Conservation (phyloP, 345 rosid genomes). For the Salix koriyanagi region DNA sequence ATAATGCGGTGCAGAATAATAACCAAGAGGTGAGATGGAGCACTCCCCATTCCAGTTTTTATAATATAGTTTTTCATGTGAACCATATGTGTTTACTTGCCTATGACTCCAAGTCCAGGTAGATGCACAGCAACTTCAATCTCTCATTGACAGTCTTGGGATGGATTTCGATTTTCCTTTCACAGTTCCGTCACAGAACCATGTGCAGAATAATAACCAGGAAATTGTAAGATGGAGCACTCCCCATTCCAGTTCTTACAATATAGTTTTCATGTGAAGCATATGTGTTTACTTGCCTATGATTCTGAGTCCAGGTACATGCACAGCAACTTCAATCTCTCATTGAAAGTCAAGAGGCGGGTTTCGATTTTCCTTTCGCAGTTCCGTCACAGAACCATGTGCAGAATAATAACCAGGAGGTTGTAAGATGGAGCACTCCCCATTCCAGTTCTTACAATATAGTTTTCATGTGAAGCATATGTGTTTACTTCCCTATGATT, state of each 20-base stretch:
- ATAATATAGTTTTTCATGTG: background rate
- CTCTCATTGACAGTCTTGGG: background rate
- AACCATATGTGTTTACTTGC: background rate
- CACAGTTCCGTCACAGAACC: background rate
- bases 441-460: no score
- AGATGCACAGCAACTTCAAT: no score
- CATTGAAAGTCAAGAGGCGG: background rate
- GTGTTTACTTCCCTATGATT: slow-evolving; percentile 3
- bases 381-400: background rate
- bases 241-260: no score
- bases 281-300: background rate
- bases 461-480: background rate
- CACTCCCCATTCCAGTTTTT: background rate
- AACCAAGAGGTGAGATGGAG: slow-evolving; percentile 11
- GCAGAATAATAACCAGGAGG: background rate
- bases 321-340: no score
- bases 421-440: slow-evolving; percentile 8
- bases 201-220: background rate
- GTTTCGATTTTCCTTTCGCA: background rate
- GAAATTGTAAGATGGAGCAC: slow-evolving; percentile 9
- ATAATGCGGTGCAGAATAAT: background rate
- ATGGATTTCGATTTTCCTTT: background rate
- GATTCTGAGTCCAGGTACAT: slow-evolving; percentile 8
- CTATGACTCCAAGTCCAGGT: slow-evolving; percentile 12
- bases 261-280: background rate